phyloP scores from a whole-genome alignment of 768 basidiomycete species.

The Russula lepida region DNA sequence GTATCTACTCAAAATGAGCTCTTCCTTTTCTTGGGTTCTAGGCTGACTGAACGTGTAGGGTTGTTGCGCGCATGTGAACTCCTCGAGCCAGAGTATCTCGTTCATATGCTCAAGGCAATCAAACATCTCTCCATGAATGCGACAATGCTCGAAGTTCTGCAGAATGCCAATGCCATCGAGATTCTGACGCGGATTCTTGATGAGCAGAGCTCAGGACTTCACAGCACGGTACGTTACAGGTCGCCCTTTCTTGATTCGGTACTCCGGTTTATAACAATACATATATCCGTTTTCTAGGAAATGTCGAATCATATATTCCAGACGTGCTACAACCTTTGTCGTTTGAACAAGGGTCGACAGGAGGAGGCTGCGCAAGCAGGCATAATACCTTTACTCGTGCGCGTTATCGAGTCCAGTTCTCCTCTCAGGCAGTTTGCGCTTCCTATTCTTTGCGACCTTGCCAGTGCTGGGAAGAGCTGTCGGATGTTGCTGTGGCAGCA shows the following conservation, averaged over 20 bases:
- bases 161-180: slow-evolving; percentile 93
- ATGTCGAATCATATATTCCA: slow-evolving; percentile 97
- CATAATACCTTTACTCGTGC: slow-evolving; percentile 85
- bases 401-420: slow-evolving; percentile 79
- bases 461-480: slow-evolving; percentile 90
- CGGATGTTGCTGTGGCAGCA: slow-evolving; percentile 88
- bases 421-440: slow-evolving; percentile 96
- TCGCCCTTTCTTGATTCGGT: not conserved
- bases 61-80: slow-evolving; percentile 80
- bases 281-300: slow-evolving; percentile 47
- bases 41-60: slow-evolving; percentile 38
- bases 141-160: slow-evolving; percentile 81
- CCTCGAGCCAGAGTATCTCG: slow-evolving; percentile 81
- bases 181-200: slow-evolving; percentile 80
- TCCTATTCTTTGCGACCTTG: slow-evolving; percentile 93
- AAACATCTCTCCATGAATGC: slow-evolving; percentile 96
- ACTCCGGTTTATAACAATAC: not conserved
- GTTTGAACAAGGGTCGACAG: slow-evolving; percentile 88
- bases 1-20: slow-evolving; percentile 27
- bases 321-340: slow-evolving; percentile 93
- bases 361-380: slow-evolving; percentile 97
- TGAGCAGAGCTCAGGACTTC: slow-evolving; percentile 66
- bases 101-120: slow-evolving; percentile 86
- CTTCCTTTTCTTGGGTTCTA: not conserved
- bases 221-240: slow-evolving; percentile 58